Conservation (phyloP, 176 grass and related monocot species). For the Aegilops sharonensis region DNA sequence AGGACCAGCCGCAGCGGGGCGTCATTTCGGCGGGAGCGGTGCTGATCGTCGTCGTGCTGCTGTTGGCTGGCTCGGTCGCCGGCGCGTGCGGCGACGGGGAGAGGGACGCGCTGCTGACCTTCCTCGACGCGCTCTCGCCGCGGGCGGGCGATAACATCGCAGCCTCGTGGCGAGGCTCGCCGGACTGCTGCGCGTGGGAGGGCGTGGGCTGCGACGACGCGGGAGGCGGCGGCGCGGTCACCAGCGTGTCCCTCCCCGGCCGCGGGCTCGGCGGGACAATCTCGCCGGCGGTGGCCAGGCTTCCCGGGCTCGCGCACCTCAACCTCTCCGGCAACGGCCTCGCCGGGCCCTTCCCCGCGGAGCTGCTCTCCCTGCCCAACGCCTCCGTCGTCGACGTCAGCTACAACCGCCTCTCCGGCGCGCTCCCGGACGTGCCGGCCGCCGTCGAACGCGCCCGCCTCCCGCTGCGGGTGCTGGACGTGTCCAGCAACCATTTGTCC, state of each 20-base stretch:
- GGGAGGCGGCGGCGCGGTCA: neutral
- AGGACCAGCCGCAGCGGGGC: neutral
- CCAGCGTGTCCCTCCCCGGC: slow-evolving; percentile 26
- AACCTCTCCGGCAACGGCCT: slow-evolving; percentile 53
- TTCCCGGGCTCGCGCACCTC: slow-evolving; percentile 34
- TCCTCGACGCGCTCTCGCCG: slow-evolving; percentile 36
- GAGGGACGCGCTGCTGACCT: slow-evolving; percentile 35
- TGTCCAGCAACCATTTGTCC: slow-evolving; percentile 43
- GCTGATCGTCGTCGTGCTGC: neutral
- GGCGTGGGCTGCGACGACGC: slow-evolving; percentile 33
- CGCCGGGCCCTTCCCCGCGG: slow-evolving; percentile 23
- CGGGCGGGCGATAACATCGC: neutral
- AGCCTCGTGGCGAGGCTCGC: slow-evolving; percentile 22
- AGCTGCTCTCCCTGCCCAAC: slow-evolving; percentile 17
- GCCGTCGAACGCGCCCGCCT: neutral
- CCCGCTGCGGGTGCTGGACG: slow-evolving; percentile 37
- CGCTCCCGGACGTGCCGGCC: slow-evolving; percentile 3
- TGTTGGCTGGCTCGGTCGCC: neutral
- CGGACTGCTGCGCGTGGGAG: slow-evolving; percentile 60
- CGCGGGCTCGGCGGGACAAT: slow-evolving; percentile 41
- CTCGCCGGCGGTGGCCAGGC: slow-evolving; percentile 41
- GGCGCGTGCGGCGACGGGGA: slow-evolving; percentile 36
- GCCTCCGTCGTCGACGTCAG: slow-evolving; percentile 43
- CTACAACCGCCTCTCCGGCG: slow-evolving; percentile 38
- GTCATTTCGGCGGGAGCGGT: neutral